Evolutionary conservation across 805 yeast genomes (phyloP), one percentile per base, ranked within the genome.

Genomic region (Candida loeiensis): DNA sequence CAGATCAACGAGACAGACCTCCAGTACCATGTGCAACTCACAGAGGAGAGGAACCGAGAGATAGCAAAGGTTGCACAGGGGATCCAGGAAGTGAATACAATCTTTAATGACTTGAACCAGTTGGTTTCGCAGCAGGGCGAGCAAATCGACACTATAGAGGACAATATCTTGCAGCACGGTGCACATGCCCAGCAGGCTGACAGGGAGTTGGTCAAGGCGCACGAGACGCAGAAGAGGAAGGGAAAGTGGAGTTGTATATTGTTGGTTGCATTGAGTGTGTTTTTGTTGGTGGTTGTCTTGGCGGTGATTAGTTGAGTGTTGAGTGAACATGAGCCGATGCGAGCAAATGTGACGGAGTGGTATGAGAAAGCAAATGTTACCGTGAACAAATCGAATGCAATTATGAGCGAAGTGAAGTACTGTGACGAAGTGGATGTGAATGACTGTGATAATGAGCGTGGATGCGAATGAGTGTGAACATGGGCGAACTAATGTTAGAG

Each of bases 51-150:
- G 40, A 81, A 84, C 39, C 64, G 76, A 17, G 93, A 87, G 45
- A 84, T 90, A 22, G 68, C 71, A 21, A 80, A 77, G 45, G 82
- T 89, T 6, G 80, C 83, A 31, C 77, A 78, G 30, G 95, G 95
- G 0, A 87, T 89, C 8, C 76, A 73, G 39, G 96, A 90, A 48
- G 86, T 90, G 30, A 89, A 90, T 58, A 73, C 88, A 7, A 89
- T 90, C 3, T 89, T 88, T 58, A 79, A 80, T 48, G 95, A 89
- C 52, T 36, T 90, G 41, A 88, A 89, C 12, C 74, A 78, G 27
- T 64, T 90, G 51, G 93, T 90, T 2, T 69, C 74, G 38, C 90
- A 87, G 58, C 97, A 90, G 57, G 96, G 95, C 4, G 80, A 76
- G 21, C 89, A 85, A 49, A 73, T 90, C 13, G 95, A 88, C 54